Evolutionary conservation across 2,329 filamentous ascomycete species (phyloP), one percentile per base, ranked within the genome.

Genomic region (Penicillium sp.): DNA sequence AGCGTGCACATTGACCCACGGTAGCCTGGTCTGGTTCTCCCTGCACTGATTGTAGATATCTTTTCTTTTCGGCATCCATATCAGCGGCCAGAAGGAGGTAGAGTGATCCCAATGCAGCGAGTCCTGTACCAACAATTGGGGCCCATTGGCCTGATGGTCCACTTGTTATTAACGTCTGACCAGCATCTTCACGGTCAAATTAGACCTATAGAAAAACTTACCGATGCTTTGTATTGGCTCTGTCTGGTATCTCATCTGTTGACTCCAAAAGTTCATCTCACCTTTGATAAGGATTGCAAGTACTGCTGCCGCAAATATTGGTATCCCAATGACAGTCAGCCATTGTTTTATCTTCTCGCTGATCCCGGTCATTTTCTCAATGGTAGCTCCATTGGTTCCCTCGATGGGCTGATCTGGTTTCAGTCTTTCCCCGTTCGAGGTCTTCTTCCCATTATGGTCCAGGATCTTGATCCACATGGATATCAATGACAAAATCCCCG

Each of bases 401-500:
- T 75, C 70, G 14, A 81, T 79, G 0, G 62, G 57, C 33, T 75
- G 64, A 35, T 79, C 64, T 2, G 56, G 53, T 9, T 57, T 56
- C 27, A 51, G 41, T 5, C 64, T 60, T 16, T 66, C 57, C 1
- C 71, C 70, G 33, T 25, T 34, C 16, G 73, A 75, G 0, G 69
- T 66, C 34, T 65, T 71, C 53, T 74, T 80, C 80, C 80, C 83
- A 50, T 84, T 84, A 41, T 78, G 76, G 52, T 84, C 77, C 2
- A 84, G 64, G 4, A 87, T 84, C 58, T 82, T 84, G 54, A 81
- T 79, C 77, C 79, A 82, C 67, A 81, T 85, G 0, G 78, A 82
- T 0, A 81, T 71, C 8, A 86, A 66, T 8, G 80, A 82, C 0
- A 87, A 66, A 9, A 86, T 77, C 1, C 82, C 80, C 0, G 83